Evolutionary conservation across 2,329 filamentous ascomycete genomes (phyloP), one percentile per base, ranked within the genome.

Genomic region (Scytalidium sp.): DNA sequence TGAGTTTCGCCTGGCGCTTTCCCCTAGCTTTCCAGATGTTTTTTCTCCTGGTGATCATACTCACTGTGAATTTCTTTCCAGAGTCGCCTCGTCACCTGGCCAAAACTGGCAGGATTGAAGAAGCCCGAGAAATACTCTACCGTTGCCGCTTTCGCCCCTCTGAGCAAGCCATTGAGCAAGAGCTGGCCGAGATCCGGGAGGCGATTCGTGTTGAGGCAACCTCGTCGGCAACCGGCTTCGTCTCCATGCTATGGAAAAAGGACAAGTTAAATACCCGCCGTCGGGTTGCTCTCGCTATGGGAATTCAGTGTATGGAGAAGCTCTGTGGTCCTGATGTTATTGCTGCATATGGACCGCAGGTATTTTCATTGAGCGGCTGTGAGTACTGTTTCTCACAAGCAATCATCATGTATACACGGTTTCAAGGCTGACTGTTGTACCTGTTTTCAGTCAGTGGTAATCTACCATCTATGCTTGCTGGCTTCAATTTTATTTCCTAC

Each of bases 241-340:
- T 51, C 20, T 53, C 50, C 41, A 62, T 62, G 60, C 45, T 62
- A 19, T 60, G 56, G 20, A 39, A 23, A 19, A 49, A 45, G 15
- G 47, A 49, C 19, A 42, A 36, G 29, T 25, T 49, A 5, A 41
- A 49, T 29, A 49, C 42, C 9, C 27, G 47, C 13, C 22, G 47
- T 56, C 20, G 58, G 88, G 67, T 3, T 80, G 79, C 0, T 67
- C 76, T 0, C 76, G 87, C 60, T 75, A 77, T 21, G 86, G 84
- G 83, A 70, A 84, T 77, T 9, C 87, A 81, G 52, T 79, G 90
- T 43, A 74, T 90, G 0, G 72, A 73, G 2, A 75, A 84, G 9
- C 74, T 90, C 1, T 81, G 85, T 29, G 86, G 86, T 1, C 75
- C 73, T 23, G 73, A 73, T 11, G 74, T 15, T 69, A 70, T 3